Evolutionary conservation across 192 early-diverging fungal genomes (phyloP), one percentile per base, ranked within the genome.

Genomic region (Diversispora epigaea): DNA sequence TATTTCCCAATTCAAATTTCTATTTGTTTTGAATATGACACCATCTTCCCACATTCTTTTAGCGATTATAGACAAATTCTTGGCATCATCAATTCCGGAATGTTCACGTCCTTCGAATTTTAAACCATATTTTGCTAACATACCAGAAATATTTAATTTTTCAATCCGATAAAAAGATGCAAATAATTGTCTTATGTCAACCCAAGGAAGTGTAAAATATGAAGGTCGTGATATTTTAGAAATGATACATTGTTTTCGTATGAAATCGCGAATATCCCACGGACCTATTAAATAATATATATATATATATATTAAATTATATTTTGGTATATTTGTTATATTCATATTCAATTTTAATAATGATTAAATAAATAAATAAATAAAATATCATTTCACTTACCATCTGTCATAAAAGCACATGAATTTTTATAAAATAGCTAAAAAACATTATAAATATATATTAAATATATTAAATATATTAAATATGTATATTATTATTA

Each of bases 221-320:
- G 69, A 45, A 3, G 94, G 94, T 25, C 85, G 77, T 32, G 72
- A 25, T 22, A 91, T 83, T n/a, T 78, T 19, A 5, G 86, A 87
- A 44, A 84, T 77, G 0, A 67, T 54, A 68, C 91, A 93, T 80
- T 95, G 91, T 74, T 93, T 93, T 21, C 81, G 77, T n/a, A 95
- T 83, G 79, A 95, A 95, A 62, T 94, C 91, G 8, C 91, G 86
- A 55, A 95, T 86, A 75, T 95, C 94, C 84, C 90, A 94, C 0
- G 92, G 92, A 3, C 92, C 92, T 80, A 32, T 85, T n/a, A 69
- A 40, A 55, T 62, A 15, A 19, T 19, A 32, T 43, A 71, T 58
- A 65, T 50, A 49, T 10, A 41, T 17, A 22, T 17, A 54, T 14
- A 40, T 11, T 43, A 44, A n/a, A 49, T 50, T 40, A 15, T 49